phyloP scores from a whole-genome alignment of 2,329 filamentous ascomycete species.

The Ceratocystis ficicola region DNA sequence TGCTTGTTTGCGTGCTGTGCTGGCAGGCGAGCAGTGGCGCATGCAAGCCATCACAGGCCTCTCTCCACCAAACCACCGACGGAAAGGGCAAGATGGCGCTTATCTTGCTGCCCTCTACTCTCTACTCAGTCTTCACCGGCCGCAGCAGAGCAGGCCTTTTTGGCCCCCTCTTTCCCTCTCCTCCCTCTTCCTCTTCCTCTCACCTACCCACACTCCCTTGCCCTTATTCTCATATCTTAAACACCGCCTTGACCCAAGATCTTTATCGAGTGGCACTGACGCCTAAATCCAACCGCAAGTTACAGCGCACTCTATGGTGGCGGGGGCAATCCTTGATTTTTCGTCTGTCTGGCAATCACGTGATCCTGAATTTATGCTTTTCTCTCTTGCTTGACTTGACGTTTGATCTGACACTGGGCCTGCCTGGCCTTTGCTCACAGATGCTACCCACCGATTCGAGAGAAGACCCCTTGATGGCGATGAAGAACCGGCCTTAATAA shows the following conservation, averaged over 20 bases:
- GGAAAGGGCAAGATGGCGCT: too few species aligned
- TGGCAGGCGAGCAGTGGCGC: neutral
- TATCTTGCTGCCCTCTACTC: too few species aligned
- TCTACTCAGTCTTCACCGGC: too few species aligned
- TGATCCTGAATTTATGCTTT: neutral
- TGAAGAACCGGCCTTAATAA: too few species aligned
- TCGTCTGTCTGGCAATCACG: neutral
- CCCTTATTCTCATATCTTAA: neutral
- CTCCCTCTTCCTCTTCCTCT: neutral
- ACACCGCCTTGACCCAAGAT: constrained; percentile 2
- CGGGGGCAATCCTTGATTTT: too few species aligned
- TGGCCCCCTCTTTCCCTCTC: neutral
- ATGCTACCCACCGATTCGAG: too few species aligned
- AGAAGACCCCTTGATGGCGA: too few species aligned
- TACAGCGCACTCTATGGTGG: neutral
- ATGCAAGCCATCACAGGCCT: neutral
- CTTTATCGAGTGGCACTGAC: neutral
- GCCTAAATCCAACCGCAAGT: constrained; percentile 3
- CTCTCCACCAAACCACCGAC: neutral
- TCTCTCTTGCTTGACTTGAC: neutral
- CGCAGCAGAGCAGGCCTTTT: neutral
- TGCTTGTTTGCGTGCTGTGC: neutral
- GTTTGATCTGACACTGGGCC: neutral
- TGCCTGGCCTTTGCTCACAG: too few species aligned
- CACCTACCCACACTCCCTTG: neutral